Evolutionary conservation across 1,284 basidiomycete species (phyloP), one percentile per base, ranked within the genome.

Genomic region (Pseudozyma sp.): DNA sequence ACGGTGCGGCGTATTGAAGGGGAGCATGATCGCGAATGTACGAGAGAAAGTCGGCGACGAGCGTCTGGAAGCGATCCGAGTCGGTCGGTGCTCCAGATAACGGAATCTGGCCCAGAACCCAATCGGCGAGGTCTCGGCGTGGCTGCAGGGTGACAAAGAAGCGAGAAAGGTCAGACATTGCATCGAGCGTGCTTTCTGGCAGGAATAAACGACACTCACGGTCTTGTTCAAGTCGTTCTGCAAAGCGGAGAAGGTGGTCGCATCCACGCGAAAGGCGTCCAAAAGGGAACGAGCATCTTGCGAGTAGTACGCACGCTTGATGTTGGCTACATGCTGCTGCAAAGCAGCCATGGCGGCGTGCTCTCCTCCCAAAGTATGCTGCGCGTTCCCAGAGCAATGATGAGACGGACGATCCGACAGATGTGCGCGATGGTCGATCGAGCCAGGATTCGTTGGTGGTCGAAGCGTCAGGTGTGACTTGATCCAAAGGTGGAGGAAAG

Each of bases 41-140:
- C 16, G 64, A 47, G 13, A 71, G 46, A 17, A 68, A 71, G 33
- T 71, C 72, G 48, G 60, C 59, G n/a, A 75, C 64, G 5, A 75
- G 59, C 51, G 68, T 57, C 37, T 75, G 72, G 39, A 75, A 75
- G 17, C 72, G 63, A 46, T 75, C 68, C 31, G 68, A 75, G 37
- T 75, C 72, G 24, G 61, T 63, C 1, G 72, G 60, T 31, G 68
- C 58, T 29, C 44, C 56, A 13, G 68, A 53, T 7, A 65, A 46
- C 5, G 68, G 68, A 3, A 75, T 70, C 40, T 68, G 67, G 11
- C 51, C 44, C 1, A 75, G 61, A 11, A 65, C 47, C 63, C 64
- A 64, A 4, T 42, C 52, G 8, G 57, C 53, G 19, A 75, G 64
- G 42, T 75, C 72, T 14, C 68, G 56, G 17, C 59, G 47, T 13